Evolutionary conservation across 2,329 filamentous ascomycete species (phyloP), one percentile per base, ranked within the genome.

Genomic region (Cladophialophora immunda): DNA sequence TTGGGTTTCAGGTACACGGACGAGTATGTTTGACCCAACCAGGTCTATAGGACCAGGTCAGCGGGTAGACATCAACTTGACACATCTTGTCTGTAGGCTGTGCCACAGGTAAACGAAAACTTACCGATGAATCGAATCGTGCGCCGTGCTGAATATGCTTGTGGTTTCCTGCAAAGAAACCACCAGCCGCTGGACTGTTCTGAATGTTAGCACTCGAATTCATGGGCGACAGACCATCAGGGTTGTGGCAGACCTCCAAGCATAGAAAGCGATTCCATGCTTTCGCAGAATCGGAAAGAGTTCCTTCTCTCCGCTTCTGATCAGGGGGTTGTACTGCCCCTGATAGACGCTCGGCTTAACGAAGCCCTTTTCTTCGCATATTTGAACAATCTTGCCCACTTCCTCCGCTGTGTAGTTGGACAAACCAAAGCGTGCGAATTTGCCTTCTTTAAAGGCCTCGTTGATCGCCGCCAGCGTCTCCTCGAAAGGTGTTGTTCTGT

Each of bases 331-430:
- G 68, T 82, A 83, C 1, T 80, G 71, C 5, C 83, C 83, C 66
- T 85, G 83, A 66, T 83, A 84, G 6, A 83, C 81, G 2, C 70
- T 73, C 0, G 83, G 83, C 62, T 75, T 75, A 38, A 79, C 74
- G 77, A 79, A 83, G 0, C 76, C 78, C 1, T 77, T 72, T 13
- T 77, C 61, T 45, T 79, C 75, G 67, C 82, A 84, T 4, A 83
- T 78, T 3, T 78, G 73, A 30, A 80, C 56, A 2, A 84, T 74
- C 36, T 76, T 58, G 59, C 80, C 73, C 0, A 85, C 81, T 63
- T 84, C 80, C 1, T 73, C 75, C 2, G 77, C 76, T 0, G 74
- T 72, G 67, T 78, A 83, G 66, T 84, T 85, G 3, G 78, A 81
- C 6, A 85, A 52, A 0, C 82, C 83, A 65, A 82, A 83, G 0